Conservation (phyloP, 345 rosid species). For the Carallia brachiata region DNA sequence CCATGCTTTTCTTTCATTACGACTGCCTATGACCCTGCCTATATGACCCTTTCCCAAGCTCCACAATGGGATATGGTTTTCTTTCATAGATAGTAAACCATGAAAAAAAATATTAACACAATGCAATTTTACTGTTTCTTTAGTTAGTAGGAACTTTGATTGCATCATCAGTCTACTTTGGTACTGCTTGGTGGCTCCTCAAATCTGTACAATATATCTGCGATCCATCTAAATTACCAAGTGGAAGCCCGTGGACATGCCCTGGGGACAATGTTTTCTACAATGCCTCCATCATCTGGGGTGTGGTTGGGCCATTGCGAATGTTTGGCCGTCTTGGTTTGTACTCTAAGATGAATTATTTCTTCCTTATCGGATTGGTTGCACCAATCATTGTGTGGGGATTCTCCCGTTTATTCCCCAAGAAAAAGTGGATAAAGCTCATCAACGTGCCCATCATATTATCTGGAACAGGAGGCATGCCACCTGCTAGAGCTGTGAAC, state of each 20-base stretch:
- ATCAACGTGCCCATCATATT: slow-evolving; percentile 44
- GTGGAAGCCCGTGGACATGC: slow-evolving; percentile 61
- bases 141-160: slow-evolving; percentile 43
- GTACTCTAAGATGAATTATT: slow-evolving; percentile 48
- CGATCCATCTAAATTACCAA: slow-evolving; percentile 27
- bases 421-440: slow-evolving; percentile 40
- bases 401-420: slow-evolving; percentile 33
- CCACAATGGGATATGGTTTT: neutral
- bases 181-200: slow-evolving; percentile 55
- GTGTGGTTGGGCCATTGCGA: slow-evolving; percentile 45
- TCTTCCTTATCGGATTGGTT: slow-evolving; percentile 48
- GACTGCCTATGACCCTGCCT: too few relatives aligned
- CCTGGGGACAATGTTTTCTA: slow-evolving; percentile 44
- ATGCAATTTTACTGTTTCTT: neutral
- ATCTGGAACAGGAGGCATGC: slow-evolving; percentile 27
- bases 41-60: neutral
- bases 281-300: slow-evolving; percentile 65
- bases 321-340: slow-evolving; percentile 47
- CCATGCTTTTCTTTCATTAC: too few relatives aligned
- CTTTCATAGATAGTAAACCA: neutral
- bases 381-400: slow-evolving; percentile 48
- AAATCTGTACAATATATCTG: slow-evolving; percentile 41
- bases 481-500: slow-evolving; percentile 10
- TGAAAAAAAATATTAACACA: neutral
- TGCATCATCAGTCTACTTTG: slow-evolving; percentile 43